Evolutionary conservation across 2,329 filamentous ascomycete species (phyloP).

Genomic region (Waltergamsia citrina): DNA sequence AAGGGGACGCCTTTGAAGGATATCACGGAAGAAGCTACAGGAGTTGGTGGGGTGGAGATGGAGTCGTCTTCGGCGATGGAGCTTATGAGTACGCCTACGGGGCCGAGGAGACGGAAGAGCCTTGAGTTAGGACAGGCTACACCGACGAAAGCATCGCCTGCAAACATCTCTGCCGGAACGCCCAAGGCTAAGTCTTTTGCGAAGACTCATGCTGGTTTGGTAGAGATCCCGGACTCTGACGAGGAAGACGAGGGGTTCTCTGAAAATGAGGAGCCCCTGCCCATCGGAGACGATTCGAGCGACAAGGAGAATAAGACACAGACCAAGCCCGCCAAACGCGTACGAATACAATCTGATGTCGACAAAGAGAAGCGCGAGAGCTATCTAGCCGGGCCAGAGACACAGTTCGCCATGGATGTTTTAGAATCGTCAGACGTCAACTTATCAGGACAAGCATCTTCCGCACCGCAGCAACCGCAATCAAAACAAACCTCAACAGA

Average conservation of each 20-base stretch:
- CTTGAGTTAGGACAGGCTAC: background rate
- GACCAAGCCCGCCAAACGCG: too few species aligned
- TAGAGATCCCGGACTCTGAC: constrained; percentile 42
- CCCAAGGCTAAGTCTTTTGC: background rate
- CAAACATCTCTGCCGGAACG: too few species aligned
- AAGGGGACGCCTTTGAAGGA: constrained; percentile 8
- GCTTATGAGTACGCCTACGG: constrained; percentile 4
- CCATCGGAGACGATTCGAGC: too few species aligned
- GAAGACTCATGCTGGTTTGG: constrained; percentile 4
- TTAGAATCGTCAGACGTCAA: constrained; percentile 13
- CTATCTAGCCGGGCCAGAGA: constrained; percentile 20
- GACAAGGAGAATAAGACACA: too few species aligned
- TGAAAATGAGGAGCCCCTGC: constrained; percentile 7
- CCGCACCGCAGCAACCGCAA: background rate
- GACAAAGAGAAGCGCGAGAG: constrained; percentile 10
- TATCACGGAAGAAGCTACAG: constrained; percentile 2
- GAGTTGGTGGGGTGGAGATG: constrained; percentile 5
- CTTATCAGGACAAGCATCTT: background rate
- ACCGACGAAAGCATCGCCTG: background rate
- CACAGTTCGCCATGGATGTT: constrained; percentile 22
- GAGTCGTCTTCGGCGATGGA: constrained; percentile 2
- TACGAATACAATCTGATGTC: too few species aligned
- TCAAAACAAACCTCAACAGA: background rate
- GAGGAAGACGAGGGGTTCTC: constrained; percentile 29
- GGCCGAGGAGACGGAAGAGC: constrained; percentile 1